These are phyloP conservation scores for Hericium coralloides DNA, from an alignment of 768 basidiomycete species.

Conservation along the genomic window DNA sequence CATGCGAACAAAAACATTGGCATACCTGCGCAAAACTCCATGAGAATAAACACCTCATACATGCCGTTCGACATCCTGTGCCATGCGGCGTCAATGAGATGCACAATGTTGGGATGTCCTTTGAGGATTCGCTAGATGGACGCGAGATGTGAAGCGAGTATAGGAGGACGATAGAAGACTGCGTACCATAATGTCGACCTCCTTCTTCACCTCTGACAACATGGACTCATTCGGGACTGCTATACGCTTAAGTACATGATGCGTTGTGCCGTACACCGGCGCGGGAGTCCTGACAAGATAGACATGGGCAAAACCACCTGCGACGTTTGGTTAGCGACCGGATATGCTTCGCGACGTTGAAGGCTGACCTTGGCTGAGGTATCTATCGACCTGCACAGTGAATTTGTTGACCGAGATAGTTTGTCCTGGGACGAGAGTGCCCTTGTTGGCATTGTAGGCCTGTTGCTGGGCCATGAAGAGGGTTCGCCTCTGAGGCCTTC, in stretches of 20 bases:
- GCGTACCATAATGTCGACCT: constrained; percentile 96
- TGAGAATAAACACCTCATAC: constrained; percentile 96
- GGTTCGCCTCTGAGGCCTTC: neutral
- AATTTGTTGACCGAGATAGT: constrained; percentile 85
- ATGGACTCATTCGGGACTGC: constrained; percentile 85
- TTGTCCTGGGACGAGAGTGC: constrained; percentile 74
- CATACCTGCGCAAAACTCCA: constrained; percentile 93
- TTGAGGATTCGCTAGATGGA: constrained; percentile 65
- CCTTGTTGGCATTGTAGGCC: constrained; percentile 41
- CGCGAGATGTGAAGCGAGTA: constrained; percentile 5
- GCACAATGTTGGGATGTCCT: constrained; percentile 91
- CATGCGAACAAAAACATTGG: constrained; percentile 3
- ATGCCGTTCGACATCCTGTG: constrained; percentile 73
- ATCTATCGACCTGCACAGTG: constrained; percentile 86
- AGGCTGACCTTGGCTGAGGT: constrained; percentile 82
- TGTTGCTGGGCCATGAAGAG: constrained; percentile 41
- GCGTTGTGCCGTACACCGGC: constrained; percentile 85
- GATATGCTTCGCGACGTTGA: constrained; percentile 1
- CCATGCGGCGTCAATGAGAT: constrained; percentile 94
- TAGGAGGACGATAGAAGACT: neutral
- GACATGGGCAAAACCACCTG: constrained; percentile 97
- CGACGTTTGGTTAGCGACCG: constrained; percentile 6
- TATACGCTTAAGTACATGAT: constrained; percentile 95
- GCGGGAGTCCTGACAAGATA: constrained; percentile 85
- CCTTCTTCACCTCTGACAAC: constrained; percentile 90